These are phyloP conservation scores for Candida neerlandica DNA, from an alignment of 1,139 yeast genomes.

Conservation along the genomic window DNA sequence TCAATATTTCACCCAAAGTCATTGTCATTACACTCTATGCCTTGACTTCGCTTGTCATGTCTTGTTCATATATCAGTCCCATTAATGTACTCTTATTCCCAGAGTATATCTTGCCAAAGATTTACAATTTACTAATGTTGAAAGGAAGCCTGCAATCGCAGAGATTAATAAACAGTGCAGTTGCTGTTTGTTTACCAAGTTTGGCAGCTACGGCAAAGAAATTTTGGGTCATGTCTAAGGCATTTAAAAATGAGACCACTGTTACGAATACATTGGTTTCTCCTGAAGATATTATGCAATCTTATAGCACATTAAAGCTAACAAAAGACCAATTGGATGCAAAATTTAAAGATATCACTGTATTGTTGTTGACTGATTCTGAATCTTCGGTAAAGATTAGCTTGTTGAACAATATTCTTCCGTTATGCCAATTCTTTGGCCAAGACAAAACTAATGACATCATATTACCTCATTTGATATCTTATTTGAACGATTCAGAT, in stretches of 20 bases:
- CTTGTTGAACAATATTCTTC: slow-evolving; percentile 65
- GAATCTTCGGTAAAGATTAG: slow-evolving; percentile 70
- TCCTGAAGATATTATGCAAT: slow-evolving; percentile 13
- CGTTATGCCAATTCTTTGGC: slow-evolving; percentile 82
- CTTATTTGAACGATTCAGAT: slow-evolving; percentile 83
- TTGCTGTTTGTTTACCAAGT: slow-evolving; percentile 74
- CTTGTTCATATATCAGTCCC: slow-evolving; percentile 72
- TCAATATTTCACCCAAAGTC: slow-evolving; percentile 41
- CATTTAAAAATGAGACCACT: slow-evolving; percentile 45
- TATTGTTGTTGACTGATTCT: slow-evolving; percentile 68
- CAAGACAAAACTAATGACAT: slow-evolving; percentile 86
- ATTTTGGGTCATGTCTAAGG: slow-evolving; percentile 67
- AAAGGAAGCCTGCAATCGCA: slow-evolving; percentile 21
- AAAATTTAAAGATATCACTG: slow-evolving; percentile 66
- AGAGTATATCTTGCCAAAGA: slow-evolving; percentile 78
- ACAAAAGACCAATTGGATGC: slow-evolving; percentile 33
- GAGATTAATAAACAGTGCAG: slow-evolving; percentile 21
- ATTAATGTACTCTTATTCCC: slow-evolving; percentile 75
- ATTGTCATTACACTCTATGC: slow-evolving; percentile 61
- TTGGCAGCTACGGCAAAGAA: slow-evolving; percentile 64
- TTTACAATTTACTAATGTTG: slow-evolving; percentile 45
- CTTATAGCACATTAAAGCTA: slow-evolving; percentile 19
- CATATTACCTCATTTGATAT: slow-evolving; percentile 84
- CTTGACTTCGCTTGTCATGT: slow-evolving; percentile 60
- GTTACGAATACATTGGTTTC: slow-evolving; percentile 7